Evolutionary conservation across 2,329 filamentous ascomycete species (phyloP), one percentile per base, ranked within the genome.

Genomic region (Monosporascus sp.): DNA sequence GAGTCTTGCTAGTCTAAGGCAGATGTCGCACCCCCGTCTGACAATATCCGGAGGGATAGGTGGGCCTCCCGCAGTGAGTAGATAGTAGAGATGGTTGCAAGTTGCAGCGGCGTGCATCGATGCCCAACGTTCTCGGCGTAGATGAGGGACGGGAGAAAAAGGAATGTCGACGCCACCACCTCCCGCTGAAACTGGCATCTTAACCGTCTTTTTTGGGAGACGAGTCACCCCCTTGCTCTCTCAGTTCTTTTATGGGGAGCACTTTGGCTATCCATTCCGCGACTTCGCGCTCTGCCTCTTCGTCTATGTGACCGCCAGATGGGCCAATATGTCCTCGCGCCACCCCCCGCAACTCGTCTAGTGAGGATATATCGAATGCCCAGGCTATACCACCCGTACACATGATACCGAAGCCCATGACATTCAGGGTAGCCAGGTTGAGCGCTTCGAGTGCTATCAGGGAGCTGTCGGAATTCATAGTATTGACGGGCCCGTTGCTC

Each of bases 371-470:
- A 68, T 97, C 88, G 55, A 94, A 82, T 1, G 83, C 85, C 79
- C 87, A 96, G 57, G 89, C 76, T 11, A 86, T 70, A 0, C 87
- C 91, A 3, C 93, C 94, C 0, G 82, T 78, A 8, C 80, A 72
- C 79, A 95, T 84, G 68, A 96, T 84, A 1, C 80, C 86, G 49
- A 94, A 81, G 62, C 86, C 88, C 35, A 85, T 65, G 14, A 94
- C 89, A 63, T 96, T 96, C 61, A 97, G 79, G 0, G 92, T 96
- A 0, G 93, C 94, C 37, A 97, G 76, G 48, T 86, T 88, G 22
- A 99, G 76, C 0, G 93, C 93, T 70, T 96, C 88, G 37, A 88
- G 72, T 1, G 93, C 93, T 58, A 97, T 86, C 40, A 88, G 68
- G 1, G 83, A 79, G 7, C 85, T 85, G 64, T 86, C 87, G 27